These are phyloP conservation scores for Panaeolus cyanescens DNA, from an alignment of 768 basidiomycete species.

Conservation along the genomic window DNA sequence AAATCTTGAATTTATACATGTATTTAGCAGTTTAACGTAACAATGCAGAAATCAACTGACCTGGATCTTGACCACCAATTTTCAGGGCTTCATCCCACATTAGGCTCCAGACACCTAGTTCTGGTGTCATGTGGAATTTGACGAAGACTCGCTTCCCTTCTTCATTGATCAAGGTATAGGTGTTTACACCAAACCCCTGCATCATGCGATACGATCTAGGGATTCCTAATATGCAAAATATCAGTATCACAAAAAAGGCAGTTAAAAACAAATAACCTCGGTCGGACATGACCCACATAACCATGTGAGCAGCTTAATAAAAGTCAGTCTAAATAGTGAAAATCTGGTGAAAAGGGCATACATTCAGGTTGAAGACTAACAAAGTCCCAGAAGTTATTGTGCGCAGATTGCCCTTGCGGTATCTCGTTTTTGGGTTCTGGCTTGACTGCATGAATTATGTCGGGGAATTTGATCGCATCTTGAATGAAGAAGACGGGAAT, in stretches of 20 bases:
- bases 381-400: slow-evolving; percentile 92
- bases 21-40: too few species aligned
- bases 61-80: slow-evolving; percentile 80
- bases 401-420: slow-evolving; percentile 66
- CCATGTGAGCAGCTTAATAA: slow-evolving; percentile 62
- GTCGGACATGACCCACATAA: slow-evolving; percentile 87
- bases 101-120: slow-evolving; percentile 81
- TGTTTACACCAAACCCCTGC: slow-evolving; percentile 90
- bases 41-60: slow-evolving; percentile 28
- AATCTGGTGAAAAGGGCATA: slow-evolving; percentile 18
- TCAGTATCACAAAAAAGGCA: background rate
- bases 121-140: slow-evolving; percentile 84
- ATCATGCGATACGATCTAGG: slow-evolving; percentile 88
- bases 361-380: slow-evolving; percentile 70
- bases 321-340: background rate
- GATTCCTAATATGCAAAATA: slow-evolving; percentile 41
- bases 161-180: slow-evolving; percentile 72
- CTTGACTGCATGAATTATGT: slow-evolving; percentile 82
- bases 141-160: slow-evolving; percentile 75
- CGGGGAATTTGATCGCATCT: slow-evolving; percentile 83
- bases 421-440: slow-evolving; percentile 87
- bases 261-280: slow-evolving; percentile 41
- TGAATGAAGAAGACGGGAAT: slow-evolving; percentile 85
- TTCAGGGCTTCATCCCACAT: slow-evolving; percentile 93
- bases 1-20: slow-evolving; percentile 73